Percentiles rank a stretch among this genome's conserved stretches.
phyloP scores from a whole-genome alignment of 768 basidiomycete genomes.

The Suillus americanus region DNA sequence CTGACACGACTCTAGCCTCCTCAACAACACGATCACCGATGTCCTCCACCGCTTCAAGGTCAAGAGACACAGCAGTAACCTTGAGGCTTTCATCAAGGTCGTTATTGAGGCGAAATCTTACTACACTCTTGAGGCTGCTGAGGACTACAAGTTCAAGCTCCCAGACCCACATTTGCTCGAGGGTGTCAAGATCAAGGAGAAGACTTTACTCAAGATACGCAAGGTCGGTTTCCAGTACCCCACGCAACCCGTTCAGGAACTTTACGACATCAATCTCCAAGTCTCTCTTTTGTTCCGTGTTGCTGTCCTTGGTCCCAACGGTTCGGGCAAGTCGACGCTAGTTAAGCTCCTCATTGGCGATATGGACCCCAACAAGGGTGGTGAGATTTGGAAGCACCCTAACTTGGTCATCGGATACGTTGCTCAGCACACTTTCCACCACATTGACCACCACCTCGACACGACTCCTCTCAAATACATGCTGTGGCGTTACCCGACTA shows the following conservation, averaged over 20 bases:
- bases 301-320: conserved; percentile 97
- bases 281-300: conserved; percentile 98
- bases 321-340: conserved; percentile 96
- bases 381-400: conserved; percentile 99
- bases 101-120: conserved; percentile 98
- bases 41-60: conserved; percentile 99
- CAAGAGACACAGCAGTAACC: conserved; percentile 91
- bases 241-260: conserved; percentile 79
- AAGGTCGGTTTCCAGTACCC: conserved; percentile 98
- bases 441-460: conserved; percentile 97
- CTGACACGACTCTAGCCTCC: conserved; percentile 96
- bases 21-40: conserved; percentile 98
- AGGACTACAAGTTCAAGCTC: conserved; percentile 99
- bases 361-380: conserved; percentile 93
- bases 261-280: conserved; percentile 94
- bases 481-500: conserved; percentile 99
- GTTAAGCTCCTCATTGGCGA: conserved; percentile 97
- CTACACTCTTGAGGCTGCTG: conserved; percentile 92
- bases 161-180: conserved; percentile 96
- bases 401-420: conserved; percentile 99
- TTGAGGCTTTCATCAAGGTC: conserved; percentile 89
- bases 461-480: conserved; percentile 99
- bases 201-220: conserved; percentile 95
- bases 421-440: conserved; percentile 99
- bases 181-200: conserved; percentile 99